Evolutionary conservation across 306 rosid species (phyloP).

Genomic region (Luffa aegyptiaca): DNA sequence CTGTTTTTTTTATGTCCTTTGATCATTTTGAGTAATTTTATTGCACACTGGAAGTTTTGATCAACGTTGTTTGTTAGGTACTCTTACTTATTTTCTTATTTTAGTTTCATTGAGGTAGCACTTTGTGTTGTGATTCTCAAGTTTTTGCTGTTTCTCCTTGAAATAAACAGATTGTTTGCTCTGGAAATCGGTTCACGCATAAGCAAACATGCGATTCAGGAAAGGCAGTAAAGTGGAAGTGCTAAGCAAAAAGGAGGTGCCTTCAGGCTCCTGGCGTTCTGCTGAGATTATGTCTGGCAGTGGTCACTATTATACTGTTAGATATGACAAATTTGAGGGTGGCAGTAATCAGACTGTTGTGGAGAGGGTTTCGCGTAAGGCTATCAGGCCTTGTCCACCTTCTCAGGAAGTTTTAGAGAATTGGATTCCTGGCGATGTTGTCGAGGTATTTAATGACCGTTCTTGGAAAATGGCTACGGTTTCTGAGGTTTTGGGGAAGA

Average conservation of each 20-base stretch:
- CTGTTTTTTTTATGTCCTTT: background rate
- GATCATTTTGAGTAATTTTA: background rate
- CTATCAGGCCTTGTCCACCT: slow-evolving; percentile 77
- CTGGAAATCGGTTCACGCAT: slow-evolving; percentile 3
- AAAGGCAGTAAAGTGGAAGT: slow-evolving; percentile 80
- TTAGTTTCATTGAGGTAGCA: background rate
- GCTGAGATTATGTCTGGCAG: slow-evolving; percentile 71
- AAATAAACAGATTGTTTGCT: slow-evolving; percentile 18
- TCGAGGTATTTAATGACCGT: slow-evolving; percentile 60
- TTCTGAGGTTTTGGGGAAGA: slow-evolving; percentile 51
- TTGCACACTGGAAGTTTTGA: background rate
- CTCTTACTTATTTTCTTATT: background rate
- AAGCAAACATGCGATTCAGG: slow-evolving; percentile 60
- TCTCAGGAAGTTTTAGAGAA: slow-evolving; percentile 27
- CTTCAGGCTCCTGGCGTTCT: slow-evolving; percentile 77
- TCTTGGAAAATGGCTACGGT: slow-evolving; percentile 88
- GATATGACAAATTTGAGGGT: slow-evolving; percentile 47
- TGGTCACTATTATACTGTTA: slow-evolving; percentile 56
- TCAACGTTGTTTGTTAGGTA: background rate
- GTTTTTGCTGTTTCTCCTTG: background rate
- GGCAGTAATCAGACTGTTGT: slow-evolving; percentile 23
- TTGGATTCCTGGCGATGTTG: slow-evolving; percentile 72
- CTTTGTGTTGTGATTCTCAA: background rate
- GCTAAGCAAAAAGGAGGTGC: slow-evolving; percentile 57
- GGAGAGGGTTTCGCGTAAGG: slow-evolving; percentile 56